Evolutionary conservation across 2,329 filamentous ascomycete genomes (phyloP), one percentile per base, ranked within the genome.

Genomic region (Epichloe uncinata): DNA sequence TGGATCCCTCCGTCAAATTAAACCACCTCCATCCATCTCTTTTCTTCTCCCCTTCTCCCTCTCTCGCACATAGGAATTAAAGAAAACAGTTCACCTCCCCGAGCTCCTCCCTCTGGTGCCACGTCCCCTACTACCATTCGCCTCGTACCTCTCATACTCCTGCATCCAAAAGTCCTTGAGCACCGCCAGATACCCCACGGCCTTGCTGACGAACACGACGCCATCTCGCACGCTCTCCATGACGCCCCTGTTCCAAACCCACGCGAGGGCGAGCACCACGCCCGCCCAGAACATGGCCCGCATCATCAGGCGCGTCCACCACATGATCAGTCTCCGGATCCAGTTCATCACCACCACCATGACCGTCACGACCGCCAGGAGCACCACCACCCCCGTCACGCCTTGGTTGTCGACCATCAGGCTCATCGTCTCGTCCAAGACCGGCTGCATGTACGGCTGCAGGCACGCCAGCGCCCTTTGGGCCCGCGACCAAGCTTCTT

Each of bases 321-420:
- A 94, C 61, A 88, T 70, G 51, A 95, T 73, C 18, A 87, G 69
- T 53, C 87, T 78, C 53, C 82, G 80, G 16, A 88, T 70, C 69
- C 85, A 84, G 62, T 82, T 76, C 55, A 93, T 71, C 50, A 90
- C 63, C 61, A 88, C 72, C 47, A 91, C 65, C 50, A 81, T 67
- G 33, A 81, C 57, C 42, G 83, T 66, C 50, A 68, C 54, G 13
- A 66, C 54, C 30, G 64, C 57, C 36, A 66, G 58, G 44, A 66
- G 61, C 12, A 66, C 57, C 46, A 66, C 51, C 48, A 63, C 50
- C 48, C 62, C 61, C 52, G 63, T 57, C 42, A 61, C 52, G 42
- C 61, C 62, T 56, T 66, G 62, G 59, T 68, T 64, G 20, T 63
- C 63, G 37, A 60, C 57, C 35, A 69, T 61, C 16, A 63, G 53